These are phyloP conservation scores for Tulasnella sp. DNA, from an alignment of 768 basidiomycete species.

Conservation along the genomic window DNA sequence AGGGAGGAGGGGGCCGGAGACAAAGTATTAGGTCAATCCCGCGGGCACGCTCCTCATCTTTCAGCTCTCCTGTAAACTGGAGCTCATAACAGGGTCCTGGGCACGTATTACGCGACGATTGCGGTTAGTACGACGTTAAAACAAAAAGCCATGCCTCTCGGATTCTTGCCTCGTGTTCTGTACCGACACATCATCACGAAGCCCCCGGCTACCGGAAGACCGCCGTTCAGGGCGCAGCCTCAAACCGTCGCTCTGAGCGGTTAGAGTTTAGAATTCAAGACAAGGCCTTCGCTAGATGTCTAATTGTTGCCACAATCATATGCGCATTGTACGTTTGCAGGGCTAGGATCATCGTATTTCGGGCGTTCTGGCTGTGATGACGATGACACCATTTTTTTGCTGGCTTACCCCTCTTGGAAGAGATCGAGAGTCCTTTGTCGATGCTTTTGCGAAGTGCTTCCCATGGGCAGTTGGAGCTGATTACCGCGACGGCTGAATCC, in stretches of 20 bases:
- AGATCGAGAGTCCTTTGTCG: background rate
- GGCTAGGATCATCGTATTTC: background rate
- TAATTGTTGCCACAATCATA: background rate
- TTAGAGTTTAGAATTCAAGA: background rate
- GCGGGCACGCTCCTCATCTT: slow-evolving; percentile 6
- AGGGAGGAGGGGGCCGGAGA: background rate
- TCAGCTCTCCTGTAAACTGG: slow-evolving; percentile 2
- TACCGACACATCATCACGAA: slow-evolving; percentile 4
- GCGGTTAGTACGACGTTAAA: slow-evolving; percentile 18
- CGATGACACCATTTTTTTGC: background rate
- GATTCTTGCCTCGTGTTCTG: slow-evolving; percentile 15
- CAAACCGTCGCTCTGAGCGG: slow-evolving; percentile 4
- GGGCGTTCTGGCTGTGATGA: background rate
- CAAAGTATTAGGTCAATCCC: background rate
- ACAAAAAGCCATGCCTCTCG: slow-evolving; percentile 1
- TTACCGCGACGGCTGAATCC: background rate
- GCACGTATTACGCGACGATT: slow-evolving; percentile 10
- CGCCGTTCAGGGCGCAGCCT: background rate
- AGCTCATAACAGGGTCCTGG: background rate
- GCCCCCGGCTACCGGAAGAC: slow-evolving; percentile 6
- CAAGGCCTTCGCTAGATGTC: background rate
- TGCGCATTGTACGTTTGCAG: background rate
- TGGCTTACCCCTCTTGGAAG: background rate
- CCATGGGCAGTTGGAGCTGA: background rate
- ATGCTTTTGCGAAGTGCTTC: background rate